Evolutionary conservation across 139 green algal genomes (phyloP).

Genomic region (Pseudopediastrum boryanum): DNA sequence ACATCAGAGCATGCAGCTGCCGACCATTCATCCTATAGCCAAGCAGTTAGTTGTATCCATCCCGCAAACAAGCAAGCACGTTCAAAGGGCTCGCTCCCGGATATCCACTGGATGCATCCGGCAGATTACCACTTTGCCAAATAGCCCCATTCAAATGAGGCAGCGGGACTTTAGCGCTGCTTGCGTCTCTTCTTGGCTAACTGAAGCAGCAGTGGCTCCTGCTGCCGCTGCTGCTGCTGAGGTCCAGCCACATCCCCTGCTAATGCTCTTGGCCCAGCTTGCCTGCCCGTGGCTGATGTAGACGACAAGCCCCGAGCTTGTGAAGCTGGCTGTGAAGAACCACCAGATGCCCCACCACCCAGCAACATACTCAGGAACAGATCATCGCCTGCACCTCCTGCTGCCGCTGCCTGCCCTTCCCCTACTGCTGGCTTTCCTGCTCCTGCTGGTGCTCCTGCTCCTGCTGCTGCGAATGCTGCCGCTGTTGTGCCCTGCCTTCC

Average conservation of each 20-base stretch:
- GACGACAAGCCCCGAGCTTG: background rate
- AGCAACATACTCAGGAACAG: background rate
- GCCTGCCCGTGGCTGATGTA: background rate
- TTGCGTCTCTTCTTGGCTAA: no score
- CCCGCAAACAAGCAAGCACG: no score
- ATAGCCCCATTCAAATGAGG: no score
- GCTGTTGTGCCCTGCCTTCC: background rate
- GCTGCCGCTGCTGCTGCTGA: background rate
- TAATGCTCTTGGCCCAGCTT: background rate
- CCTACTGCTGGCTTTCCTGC: background rate
- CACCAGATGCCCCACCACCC: no score
- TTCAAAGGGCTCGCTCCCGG: no score
- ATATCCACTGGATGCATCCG: no score
- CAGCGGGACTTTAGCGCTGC: no score
- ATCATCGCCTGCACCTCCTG: background rate
- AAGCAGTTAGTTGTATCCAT: no score
- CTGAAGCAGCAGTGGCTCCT: background rate
- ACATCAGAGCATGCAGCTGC: no score
- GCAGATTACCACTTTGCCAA: no score
- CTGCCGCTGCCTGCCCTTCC: background rate
- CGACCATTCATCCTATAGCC: no score
- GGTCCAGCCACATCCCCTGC: background rate
- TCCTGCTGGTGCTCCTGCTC: slow-evolving; percentile 7
- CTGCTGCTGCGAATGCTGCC: background rate
- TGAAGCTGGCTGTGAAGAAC: slow-evolving; percentile 12